Base-by-base conservation (phyloP, 2,329 filamentous ascomycete species). In the Diaporthe citrichinensis region DNA sequence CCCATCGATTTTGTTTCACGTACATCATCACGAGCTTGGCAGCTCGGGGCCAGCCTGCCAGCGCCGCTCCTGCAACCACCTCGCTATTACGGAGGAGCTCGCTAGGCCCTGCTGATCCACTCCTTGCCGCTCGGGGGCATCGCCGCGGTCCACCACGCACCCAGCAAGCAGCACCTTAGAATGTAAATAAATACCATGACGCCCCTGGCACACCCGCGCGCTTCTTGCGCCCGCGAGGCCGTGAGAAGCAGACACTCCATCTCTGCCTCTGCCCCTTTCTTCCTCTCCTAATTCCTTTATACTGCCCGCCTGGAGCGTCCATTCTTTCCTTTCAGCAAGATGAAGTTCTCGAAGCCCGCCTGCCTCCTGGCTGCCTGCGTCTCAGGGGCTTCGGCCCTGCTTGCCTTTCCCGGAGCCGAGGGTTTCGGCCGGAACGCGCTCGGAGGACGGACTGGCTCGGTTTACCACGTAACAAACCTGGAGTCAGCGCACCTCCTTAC, bases 331-430 rank as follows among this genome's bases (percentile, higher is more conserved):
- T 55, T 41, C 65, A 51, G 31, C 49, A 69, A 28, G n/a, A 69
- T 69, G 65, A 69, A 41, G 49, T 55, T 69, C 46, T 69, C 65
- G 1, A 69, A 55, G 65, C 65, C 65, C 17, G 49, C 51, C 15
- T 69, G 65, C 65, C 65, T 69, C 65, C 15, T 69, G 65, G 65
- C 49, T 4, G 65, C 49, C 17, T 69, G 34, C 65, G 14, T 36
- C 49, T 69, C 65, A 28, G 65, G 49, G 46, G 65, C 65, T 28
- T 69, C 65, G 36, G 69, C 69, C 23, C 34, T 72, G 25, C 69
- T 72, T 44, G 69, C 69, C 28, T 72, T 72, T 72, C 69, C 69
- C 57, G 69, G 69, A 36, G 69, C 69, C 53, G 69, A 72, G 34
- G 69, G 69, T 28, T 72, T 72, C 57, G 69, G 69, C 53, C 65